phyloP scores from a whole-genome alignment of 1,284 basidiomycete species.

The Acaromyces ingoldii region DNA sequence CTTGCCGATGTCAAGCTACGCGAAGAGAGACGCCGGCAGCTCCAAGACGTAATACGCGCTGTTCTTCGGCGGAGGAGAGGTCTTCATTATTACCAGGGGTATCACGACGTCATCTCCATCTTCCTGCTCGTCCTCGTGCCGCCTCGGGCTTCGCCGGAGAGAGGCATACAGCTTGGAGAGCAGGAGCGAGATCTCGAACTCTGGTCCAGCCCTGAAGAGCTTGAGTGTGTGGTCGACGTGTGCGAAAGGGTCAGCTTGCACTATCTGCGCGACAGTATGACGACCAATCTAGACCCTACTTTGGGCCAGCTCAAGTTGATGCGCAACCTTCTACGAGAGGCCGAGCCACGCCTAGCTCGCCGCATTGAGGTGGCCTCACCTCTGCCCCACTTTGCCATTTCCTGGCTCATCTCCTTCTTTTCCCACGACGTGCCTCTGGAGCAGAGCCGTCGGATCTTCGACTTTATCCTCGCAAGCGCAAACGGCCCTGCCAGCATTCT shows the following conservation, averaged over 20 bases:
- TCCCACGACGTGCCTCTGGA: conserved; percentile 67
- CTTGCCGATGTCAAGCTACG: conserved; percentile 2
- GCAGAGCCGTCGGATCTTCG: conserved; percentile 62
- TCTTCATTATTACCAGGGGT: conserved; percentile 78
- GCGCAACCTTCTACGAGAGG: conserved; percentile 43
- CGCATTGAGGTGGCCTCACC: conserved; percentile 65
- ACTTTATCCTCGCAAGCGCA: conserved; percentile 72
- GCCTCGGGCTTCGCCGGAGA: background rate
- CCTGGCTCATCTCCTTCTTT: conserved; percentile 83
- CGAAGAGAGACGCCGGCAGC: conserved; percentile 19
- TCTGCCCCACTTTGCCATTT: conserved; percentile 78
- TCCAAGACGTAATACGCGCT: conserved; percentile 54
- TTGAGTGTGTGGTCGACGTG: conserved; percentile 11
- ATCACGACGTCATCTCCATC: conserved; percentile 85
- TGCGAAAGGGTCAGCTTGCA: conserved; percentile 69
- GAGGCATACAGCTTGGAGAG: conserved; percentile 1
- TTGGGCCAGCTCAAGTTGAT: conserved; percentile 71
- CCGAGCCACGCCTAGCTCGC: conserved; percentile 64
- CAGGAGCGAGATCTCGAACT: too few relatives aligned
- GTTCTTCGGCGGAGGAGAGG: conserved; percentile 68
- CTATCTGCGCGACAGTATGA: conserved; percentile 82
- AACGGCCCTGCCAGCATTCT: conserved; percentile 74
- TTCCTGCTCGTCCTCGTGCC: conserved; percentile 60
- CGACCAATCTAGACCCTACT: conserved; percentile 72
- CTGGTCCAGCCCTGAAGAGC: too few relatives aligned